Percentiles rank a stretch among this genome's conserved stretches.
phyloP scores from a whole-genome alignment of 805 yeast genomes.

The Isabelozyma rhagii region DNA sequence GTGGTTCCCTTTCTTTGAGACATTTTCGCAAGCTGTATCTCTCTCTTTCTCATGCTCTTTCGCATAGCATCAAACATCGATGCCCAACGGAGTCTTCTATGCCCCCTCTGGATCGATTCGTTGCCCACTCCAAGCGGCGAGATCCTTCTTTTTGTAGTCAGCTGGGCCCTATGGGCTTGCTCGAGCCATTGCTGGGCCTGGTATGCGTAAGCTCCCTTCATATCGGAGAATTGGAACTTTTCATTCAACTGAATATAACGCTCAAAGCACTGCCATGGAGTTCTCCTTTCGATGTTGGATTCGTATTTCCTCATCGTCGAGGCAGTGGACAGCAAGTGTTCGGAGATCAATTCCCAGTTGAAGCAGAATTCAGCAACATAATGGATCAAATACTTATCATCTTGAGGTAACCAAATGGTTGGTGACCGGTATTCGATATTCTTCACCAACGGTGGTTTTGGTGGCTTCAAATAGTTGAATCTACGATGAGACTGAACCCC shows the following conservation, averaged over 20 bases:
- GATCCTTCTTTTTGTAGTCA: conserved; percentile 81
- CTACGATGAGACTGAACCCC: conserved; percentile 50
- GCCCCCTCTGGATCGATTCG: conserved; percentile 92
- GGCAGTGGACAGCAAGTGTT: conserved; percentile 66
- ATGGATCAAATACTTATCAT: conserved; percentile 75
- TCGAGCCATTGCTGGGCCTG: conserved; percentile 90
- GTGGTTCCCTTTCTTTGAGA: conserved; percentile 16
- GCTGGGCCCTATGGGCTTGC: conserved; percentile 84
- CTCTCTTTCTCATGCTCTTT: conserved; percentile 85
- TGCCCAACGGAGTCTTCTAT: conserved; percentile 88
- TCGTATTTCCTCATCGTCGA: conserved; percentile 59
- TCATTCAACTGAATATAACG: conserved; percentile 91
- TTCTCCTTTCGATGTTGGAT: conserved; percentile 89
- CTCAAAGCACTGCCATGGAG: conserved; percentile 99
- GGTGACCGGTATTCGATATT: conserved; percentile 84
- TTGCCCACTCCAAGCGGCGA: conserved; percentile 92
- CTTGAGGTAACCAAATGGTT: conserved; percentile 94
- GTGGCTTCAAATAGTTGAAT: conserved; percentile 73
- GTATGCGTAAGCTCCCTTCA: conserved; percentile 82
- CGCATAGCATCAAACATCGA: conserved; percentile 95
- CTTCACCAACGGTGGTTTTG: conserved; percentile 82
- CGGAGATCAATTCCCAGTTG: conserved; percentile 91
- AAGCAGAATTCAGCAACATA: conserved; percentile 83
- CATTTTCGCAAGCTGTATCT: conserved; percentile 48
- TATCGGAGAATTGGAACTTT: conserved; percentile 77